These are phyloP conservation scores for Podospora sp. DNA, from an alignment of 495 filamentous ascomycete genomes.

Conservation along the genomic window DNA sequence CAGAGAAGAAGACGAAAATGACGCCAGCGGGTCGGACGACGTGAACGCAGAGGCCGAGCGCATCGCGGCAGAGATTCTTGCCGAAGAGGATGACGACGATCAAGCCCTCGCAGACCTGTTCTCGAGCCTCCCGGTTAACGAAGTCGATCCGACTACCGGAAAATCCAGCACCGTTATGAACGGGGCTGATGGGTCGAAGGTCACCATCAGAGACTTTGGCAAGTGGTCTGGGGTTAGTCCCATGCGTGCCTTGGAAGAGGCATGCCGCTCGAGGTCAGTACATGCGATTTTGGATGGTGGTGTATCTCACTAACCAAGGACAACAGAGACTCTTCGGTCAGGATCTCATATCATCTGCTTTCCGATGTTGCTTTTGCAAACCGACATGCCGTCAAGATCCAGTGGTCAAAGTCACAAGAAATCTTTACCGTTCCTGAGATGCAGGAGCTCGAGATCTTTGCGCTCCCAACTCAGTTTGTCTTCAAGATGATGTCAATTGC, in stretches of 20 bases:
- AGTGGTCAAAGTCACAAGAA: slow-evolving; percentile 80
- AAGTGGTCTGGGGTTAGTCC: slow-evolving; percentile 73
- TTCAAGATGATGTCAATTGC: slow-evolving; percentile 76
- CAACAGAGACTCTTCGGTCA: slow-evolving; percentile 65
- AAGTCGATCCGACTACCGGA: slow-evolving; percentile 56
- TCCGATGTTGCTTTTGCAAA: slow-evolving; percentile 73
- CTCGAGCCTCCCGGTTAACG: slow-evolving; percentile 67
- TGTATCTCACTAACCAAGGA: slow-evolving; percentile 24
- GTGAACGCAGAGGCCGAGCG: slow-evolving; percentile 52
- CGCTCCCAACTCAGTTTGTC: slow-evolving; percentile 43
- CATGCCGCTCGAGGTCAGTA: slow-evolving; percentile 76
- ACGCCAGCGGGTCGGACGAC: slow-evolving; percentile 46
- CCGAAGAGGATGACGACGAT: slow-evolving; percentile 53
- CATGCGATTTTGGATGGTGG: neutral
- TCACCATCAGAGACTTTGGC: slow-evolving; percentile 80
- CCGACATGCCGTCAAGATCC: slow-evolving; percentile 70
- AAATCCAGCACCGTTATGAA: slow-evolving; percentile 56
- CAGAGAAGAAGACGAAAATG: slow-evolving; percentile 19
- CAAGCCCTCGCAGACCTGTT: slow-evolving; percentile 62
- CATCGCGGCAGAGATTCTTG: slow-evolving; percentile 54
- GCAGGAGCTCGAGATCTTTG: slow-evolving; percentile 47
- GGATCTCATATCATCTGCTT: slow-evolving; percentile 64
- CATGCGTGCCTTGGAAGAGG: slow-evolving; percentile 76
- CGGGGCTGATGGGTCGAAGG: slow-evolving; percentile 50
- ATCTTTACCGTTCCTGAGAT: slow-evolving; percentile 43